Base-by-base conservation (phyloP, 2,329 filamentous ascomycete species). In the Coniochaeta pulveracea region DNA sequence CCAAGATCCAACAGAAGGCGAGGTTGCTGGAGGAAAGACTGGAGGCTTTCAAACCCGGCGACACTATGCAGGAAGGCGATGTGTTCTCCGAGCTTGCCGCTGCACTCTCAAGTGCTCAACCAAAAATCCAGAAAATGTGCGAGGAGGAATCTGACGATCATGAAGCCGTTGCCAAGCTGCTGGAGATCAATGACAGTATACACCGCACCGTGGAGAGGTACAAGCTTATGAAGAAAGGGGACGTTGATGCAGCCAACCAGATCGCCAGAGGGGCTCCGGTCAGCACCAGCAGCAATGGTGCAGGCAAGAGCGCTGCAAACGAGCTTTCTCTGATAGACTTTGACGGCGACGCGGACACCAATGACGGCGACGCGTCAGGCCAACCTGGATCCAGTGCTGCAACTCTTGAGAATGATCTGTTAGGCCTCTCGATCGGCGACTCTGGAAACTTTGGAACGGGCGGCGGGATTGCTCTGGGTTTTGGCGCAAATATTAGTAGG, bases 51-150 rank as follows among this genome's bases (percentile, higher is more conserved):
- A 73, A 80, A 49, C 72, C 78, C 0, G 89, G 88, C 26, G 89
- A 95, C 47, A 73, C 71, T 37, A 81, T 96, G 60, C 53, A 58
- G 14, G 74, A 79, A 12, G 72, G 73, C 10, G 75, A 80, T 39
- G 75, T 80, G 14, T 80, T 76, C 44, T 72, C 88, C 65, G 91
- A 98, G 64, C 70, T 98, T 34, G 88, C 88, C 5, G 80, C 82
- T 42, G 78, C 91, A 8, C 67, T 98, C 28, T 84, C 85, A 54
- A 95, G 82, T 50, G 91, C 91, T 3, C 91, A 98, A 49, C 91
- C 91, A 7, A 98, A 98, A 63, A 96, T 98, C 43, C 89, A 96
- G 54, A 95, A 85, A 61, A 98, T 98, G 89, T 96, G 89, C 50
- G 89, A 96, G 57, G 91, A 98, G 57, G 91, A 98, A 52, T 95